These are phyloP conservation scores for Nannochloris sp. DNA, from an alignment of 139 green algal genomes.

Conservation along the genomic window DNA sequence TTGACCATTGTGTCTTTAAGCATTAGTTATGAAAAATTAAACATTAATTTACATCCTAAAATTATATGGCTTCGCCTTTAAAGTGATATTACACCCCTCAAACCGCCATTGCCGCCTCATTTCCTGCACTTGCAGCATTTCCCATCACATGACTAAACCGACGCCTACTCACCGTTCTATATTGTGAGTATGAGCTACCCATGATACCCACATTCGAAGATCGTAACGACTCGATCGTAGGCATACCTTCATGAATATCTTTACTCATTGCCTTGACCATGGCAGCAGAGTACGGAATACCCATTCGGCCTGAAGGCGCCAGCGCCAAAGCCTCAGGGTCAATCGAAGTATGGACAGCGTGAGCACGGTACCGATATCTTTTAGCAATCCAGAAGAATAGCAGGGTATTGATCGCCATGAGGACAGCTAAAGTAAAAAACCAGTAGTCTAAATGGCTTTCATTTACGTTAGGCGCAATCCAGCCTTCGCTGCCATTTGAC, in stretches of 20 bases:
- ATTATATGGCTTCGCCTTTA: too few species aligned
- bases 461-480: conserved; percentile 23
- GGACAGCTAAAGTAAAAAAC: neutral
- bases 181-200: too few species aligned
- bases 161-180: too few species aligned
- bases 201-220: too few species aligned
- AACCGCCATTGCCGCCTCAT: too few species aligned
- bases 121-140: too few species aligned
- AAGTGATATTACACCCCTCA: too few species aligned
- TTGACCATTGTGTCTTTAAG: too few species aligned
- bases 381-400: conserved; percentile 8
- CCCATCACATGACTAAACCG: too few species aligned
- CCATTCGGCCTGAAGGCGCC: neutral
- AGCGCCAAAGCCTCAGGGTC: conserved; percentile 10
- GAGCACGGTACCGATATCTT: conserved; percentile 8
- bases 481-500: neutral
- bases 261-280: neutral
- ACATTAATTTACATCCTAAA: too few species aligned
- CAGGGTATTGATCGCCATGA: neutral
- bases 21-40: too few species aligned
- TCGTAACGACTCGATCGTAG: neutral
- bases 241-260: neutral
- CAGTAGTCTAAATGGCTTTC: conserved; percentile 21
- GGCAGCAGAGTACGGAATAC: neutral
- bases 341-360: neutral